A percentile compares a stretch with the other conserved stretches of the same genome.
phyloP scores from a whole-genome alignment of 495 filamentous ascomycete genomes.

The Aspergillus heteromorphus region DNA sequence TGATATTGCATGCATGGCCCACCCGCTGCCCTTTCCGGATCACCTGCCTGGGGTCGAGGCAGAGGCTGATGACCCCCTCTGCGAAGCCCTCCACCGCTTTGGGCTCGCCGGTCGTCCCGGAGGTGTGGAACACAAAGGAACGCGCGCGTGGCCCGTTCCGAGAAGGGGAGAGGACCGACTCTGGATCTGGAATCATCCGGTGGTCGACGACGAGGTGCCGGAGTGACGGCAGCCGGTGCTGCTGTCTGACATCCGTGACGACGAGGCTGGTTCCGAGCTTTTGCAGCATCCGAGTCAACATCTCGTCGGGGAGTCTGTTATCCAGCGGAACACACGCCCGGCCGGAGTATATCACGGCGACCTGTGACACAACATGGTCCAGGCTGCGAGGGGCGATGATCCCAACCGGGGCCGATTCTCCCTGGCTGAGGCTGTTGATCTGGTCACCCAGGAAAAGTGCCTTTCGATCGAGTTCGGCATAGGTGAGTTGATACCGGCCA shows the following conservation, averaged over 20 bases:
- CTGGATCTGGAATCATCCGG: not conserved
- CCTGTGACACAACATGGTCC: constrained; percentile 6
- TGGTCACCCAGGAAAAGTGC: not conserved
- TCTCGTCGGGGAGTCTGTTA: not conserved
- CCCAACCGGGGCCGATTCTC: not conserved
- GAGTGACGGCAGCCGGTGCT: not conserved
- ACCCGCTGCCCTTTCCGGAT: not conserved
- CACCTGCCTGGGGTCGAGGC: not conserved
- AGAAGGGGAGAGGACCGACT: no score
- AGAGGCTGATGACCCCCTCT: not conserved
- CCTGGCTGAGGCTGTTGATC: not conserved
- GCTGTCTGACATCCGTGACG: not conserved
- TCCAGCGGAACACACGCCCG: constrained; percentile 8
- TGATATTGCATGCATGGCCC: not conserved
- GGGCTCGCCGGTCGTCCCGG: constrained; percentile 4
- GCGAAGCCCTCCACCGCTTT: constrained; percentile 6
- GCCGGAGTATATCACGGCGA: constrained; percentile 2
- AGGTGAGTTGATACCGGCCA: not conserved
- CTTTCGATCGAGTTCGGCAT: not conserved
- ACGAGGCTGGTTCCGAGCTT: not conserved
- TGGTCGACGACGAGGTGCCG: not conserved
- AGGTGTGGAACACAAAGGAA: constrained; percentile 7
- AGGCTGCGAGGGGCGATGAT: constrained; percentile 1
- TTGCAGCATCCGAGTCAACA: not conserved
- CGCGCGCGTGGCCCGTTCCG: not conserved